Evolutionary conservation across 2,329 filamentous ascomycete species (phyloP), one percentile per base, ranked within the genome.

Genomic region (Malbranchea zuffiana): DNA sequence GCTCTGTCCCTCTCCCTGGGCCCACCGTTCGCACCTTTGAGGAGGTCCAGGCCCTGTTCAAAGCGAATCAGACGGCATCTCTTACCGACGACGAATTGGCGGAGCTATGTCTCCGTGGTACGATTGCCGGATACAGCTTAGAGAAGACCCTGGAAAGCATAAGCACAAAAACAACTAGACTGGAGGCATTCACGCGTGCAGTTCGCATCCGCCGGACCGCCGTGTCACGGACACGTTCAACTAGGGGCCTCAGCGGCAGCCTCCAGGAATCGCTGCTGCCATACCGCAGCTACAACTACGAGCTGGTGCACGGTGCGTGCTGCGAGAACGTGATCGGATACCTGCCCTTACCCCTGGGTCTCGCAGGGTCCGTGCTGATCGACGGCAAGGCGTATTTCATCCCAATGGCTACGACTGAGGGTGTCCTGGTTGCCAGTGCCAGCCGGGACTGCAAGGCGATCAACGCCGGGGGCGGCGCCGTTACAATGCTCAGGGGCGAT

Each of bases 321-420:
- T 98, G 90, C 59, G 90, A 98, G 63, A 96, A 96, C 51, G 90
- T 98, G 35, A 82, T 98, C 53, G 90, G 90, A 47, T 96, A 92
- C 56, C 71, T 95, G 64, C 90, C 90, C 10, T 69, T 96, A 10
- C 90, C 90, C 28, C 74, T 96, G 32, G 90, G 90, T 65, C 85
- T 96, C 45, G 90, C 90, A 37, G 90, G 90, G 3, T 90, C 90
- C 18, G 70, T 98, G 35, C 80, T 85, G 21, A 87, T 98, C 49
- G 90, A 98, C 50, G 90, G 88, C 15, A 80, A 88, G 59, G 90
- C 80, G 66, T 96, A 90, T 63, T 98, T 94, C 63, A 74, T 98
- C 35, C 90, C 90, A 19, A 96, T 98, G 90, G 90, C 90, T 39
- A 98, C 90, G 1, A 98, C 90, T 2, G 90, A 98, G 63, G 90